Evolutionary conservation across 306 rosid genomes (phyloP).

Genomic region (Crotalaria pallida): DNA sequence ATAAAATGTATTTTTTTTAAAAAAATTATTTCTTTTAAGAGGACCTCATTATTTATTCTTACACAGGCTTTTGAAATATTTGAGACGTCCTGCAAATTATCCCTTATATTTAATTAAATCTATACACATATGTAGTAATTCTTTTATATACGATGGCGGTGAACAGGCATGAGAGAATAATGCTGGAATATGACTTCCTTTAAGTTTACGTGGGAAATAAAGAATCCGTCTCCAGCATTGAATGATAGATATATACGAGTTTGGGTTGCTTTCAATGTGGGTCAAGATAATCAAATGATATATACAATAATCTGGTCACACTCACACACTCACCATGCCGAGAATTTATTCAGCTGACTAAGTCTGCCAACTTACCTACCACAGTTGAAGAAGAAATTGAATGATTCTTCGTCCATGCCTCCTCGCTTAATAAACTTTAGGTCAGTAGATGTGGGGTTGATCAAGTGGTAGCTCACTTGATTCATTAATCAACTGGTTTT

Average conservation of each 20-base stretch:
- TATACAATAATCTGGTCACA: conserved; percentile 18
- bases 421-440: background rate
- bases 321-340: background rate
- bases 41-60: too few species aligned
- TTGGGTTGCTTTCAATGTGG: conserved; percentile 19
- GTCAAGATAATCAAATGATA: background rate
- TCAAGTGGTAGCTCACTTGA: too few species aligned
- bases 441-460: background rate
- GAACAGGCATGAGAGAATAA: background rate
- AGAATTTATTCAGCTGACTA: conserved; percentile 7
- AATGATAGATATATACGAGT: background rate
- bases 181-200: background rate
- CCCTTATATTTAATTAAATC: too few species aligned
- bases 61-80: too few species aligned
- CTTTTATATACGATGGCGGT: background rate
- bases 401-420: background rate
- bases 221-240: background rate
- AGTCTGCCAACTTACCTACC: conserved; percentile 27
- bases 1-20: too few species aligned
- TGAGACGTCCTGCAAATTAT: too few species aligned
- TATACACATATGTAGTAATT: background rate
- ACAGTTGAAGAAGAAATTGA: conserved; percentile 8
- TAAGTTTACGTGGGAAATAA: background rate
- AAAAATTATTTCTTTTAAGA: too few species aligned
- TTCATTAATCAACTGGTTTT: too few species aligned